Conservation (phyloP, 805 yeast species). For the Wickerhamiella dianesei region DNA sequence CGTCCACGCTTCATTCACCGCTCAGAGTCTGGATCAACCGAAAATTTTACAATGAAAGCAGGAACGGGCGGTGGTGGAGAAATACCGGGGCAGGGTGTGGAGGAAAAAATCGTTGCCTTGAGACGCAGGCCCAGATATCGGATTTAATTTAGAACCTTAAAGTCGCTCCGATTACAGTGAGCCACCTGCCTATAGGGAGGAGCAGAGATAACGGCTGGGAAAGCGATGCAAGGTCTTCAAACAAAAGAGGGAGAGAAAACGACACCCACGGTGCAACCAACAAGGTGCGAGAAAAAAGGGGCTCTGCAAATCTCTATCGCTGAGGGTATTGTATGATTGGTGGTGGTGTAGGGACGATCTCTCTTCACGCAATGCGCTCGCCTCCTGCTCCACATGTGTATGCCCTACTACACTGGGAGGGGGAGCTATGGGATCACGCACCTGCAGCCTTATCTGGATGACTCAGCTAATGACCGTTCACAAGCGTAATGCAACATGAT, state of each 20-base stretch:
- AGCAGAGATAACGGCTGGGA: not conserved
- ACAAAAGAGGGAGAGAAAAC: too few relatives aligned
- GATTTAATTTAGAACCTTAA: not conserved
- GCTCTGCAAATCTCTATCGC: not conserved
- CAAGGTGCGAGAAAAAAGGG: not conserved
- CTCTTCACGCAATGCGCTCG: not conserved
- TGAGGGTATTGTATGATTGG: not conserved
- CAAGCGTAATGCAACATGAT: too few relatives aligned
- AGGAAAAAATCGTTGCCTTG: not conserved
- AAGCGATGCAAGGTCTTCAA: too few relatives aligned
- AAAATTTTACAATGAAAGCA: too few relatives aligned
- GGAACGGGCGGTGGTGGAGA: too few relatives aligned
- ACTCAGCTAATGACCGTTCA: too few relatives aligned
- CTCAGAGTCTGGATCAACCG: too few relatives aligned
- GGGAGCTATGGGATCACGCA: not conserved
- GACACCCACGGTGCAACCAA: not conserved
- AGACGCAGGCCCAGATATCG: not conserved
- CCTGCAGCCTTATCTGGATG: not conserved
- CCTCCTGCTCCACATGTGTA: too few relatives aligned
- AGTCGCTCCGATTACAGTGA: not conserved
- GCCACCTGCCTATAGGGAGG: not conserved
- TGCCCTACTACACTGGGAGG: too few relatives aligned
- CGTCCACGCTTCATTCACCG: slow-evolving; percentile 13
- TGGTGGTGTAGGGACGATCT: not conserved
- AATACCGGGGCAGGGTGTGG: not conserved